phyloP scores from a whole-genome alignment of 2,329 filamentous ascomycete genomes.

The Bipolaris bicolor region DNA sequence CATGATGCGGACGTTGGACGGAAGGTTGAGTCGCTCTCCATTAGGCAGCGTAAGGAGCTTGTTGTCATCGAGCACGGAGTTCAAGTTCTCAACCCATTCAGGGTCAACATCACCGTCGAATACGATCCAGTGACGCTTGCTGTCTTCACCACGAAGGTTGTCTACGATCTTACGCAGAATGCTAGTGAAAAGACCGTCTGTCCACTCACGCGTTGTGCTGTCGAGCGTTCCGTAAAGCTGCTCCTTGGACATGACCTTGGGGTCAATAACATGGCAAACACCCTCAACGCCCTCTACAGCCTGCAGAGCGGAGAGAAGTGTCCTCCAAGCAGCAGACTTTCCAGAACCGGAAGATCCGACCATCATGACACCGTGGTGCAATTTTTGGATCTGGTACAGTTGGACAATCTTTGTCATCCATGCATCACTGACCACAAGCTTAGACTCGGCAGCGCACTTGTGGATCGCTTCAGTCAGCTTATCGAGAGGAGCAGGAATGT shows the following conservation, averaged over 20 bases:
- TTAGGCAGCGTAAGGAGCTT: constrained; percentile 96
- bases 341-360: constrained; percentile 97
- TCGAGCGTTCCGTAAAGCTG: constrained; percentile 94
- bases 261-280: constrained; percentile 96
- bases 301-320: constrained; percentile 88
- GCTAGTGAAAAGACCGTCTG: constrained; percentile 96
- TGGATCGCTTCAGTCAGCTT: constrained; percentile 81
- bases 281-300: constrained; percentile 90
- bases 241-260: constrained; percentile 99
- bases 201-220: constrained; percentile 97
- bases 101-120: constrained; percentile 99
- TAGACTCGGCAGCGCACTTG: constrained; percentile 80
- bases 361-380: constrained; percentile 99
- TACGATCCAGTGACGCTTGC: constrained; percentile 98
- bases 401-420: constrained; percentile 99
- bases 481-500: constrained; percentile 85
- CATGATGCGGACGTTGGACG: constrained; percentile 96
- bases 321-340: constrained; percentile 94
- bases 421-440: constrained; percentile 86
- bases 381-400: constrained; percentile 95
- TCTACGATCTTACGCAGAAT: constrained; percentile 98
- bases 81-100: constrained; percentile 99
- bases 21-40: constrained; percentile 94
- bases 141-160: constrained; percentile 95
- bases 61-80: constrained; percentile 99